phyloP scores from a whole-genome alignment of 192 early-diverging fungal species.

The Pilobolus umbonatus region DNA sequence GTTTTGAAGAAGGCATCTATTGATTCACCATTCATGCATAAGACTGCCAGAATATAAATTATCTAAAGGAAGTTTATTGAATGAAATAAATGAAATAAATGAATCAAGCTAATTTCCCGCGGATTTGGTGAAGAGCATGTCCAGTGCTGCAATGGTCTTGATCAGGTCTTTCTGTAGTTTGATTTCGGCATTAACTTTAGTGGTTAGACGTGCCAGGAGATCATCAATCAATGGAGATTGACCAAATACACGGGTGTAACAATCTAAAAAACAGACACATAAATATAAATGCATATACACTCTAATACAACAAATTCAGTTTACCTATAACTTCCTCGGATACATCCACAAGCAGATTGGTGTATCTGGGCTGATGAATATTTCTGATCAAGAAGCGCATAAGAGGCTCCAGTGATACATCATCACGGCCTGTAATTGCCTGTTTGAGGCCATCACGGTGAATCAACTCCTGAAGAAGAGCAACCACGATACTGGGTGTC shows the following conservation, averaged over 20 bases:
- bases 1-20: no score
- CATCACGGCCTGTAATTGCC: conserved; percentile 85
- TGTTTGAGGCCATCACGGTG: conserved; percentile 74
- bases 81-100: no score
- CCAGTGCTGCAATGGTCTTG: conserved; percentile 80
- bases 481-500: conserved; percentile 58
- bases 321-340: conserved; percentile 68
- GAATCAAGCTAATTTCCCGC: no score
- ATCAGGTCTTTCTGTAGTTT: conserved; percentile 70
- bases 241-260: conserved; percentile 76
- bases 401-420: conserved; percentile 79
- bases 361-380: conserved; percentile 78
- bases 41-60: no score
- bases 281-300: neutral
- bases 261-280: conserved; percentile 47
- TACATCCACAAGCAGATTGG: conserved; percentile 73
- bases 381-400: conserved; percentile 76
- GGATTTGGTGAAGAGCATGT: conserved; percentile 67
- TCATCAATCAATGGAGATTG: conserved; percentile 82
- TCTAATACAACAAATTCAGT: neutral
- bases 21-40: no score
- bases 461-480: conserved; percentile 85
- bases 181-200: conserved; percentile 77
- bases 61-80: no score
- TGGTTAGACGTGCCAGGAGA: conserved; percentile 57